Evolutionary conservation across 192 early-diverging fungal species (phyloP).

Genomic region (Coemansia sp.): DNA sequence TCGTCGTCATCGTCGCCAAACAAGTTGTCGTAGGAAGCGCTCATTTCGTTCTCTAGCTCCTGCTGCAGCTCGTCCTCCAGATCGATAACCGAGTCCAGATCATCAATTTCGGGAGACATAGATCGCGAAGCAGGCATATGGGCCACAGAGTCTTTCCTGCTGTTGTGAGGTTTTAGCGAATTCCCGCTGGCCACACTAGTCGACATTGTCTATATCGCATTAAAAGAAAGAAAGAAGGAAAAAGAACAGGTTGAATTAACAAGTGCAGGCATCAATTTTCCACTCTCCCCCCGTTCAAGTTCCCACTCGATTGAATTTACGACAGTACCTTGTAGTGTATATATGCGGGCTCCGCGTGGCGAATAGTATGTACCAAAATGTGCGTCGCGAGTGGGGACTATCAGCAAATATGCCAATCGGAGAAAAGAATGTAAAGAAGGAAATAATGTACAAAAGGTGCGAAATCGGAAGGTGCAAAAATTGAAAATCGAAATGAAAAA

Average conservation of each 20-base stretch:
- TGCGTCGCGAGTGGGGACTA: not conserved
- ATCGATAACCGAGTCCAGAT: constrained; percentile 32
- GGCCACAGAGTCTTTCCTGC: constrained; percentile 2
- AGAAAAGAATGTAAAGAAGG: not conserved
- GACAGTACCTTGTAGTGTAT: no score
- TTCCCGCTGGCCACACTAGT: constrained; percentile 41
- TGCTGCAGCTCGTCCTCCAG: constrained; percentile 55
- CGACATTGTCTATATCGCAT: constrained; percentile 37
- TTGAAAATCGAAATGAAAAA: not conserved
- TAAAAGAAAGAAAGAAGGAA: not conserved
- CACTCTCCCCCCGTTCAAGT: no score
- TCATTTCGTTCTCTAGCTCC: constrained; percentile 56
- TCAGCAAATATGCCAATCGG: no score
- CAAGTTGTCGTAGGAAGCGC: constrained; percentile 47
- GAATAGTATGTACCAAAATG: no score
- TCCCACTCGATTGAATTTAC: no score
- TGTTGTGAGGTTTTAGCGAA: constrained; percentile 36
- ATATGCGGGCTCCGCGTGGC: no score
- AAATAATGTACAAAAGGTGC: constrained; percentile 13
- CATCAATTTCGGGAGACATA: constrained; percentile 32
- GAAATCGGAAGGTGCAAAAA: not conserved
- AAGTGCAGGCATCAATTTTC: no score
- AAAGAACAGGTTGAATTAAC: no score
- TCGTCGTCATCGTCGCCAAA: constrained; percentile 39
- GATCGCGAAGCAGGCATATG: constrained; percentile 32